A percentile compares a stretch with the other conserved stretches of the same genome.
These are phyloP conservation scores for Saccharomycopsis microspora DNA, from an alignment of 805 yeast species.

Conservation along the genomic window DNA sequence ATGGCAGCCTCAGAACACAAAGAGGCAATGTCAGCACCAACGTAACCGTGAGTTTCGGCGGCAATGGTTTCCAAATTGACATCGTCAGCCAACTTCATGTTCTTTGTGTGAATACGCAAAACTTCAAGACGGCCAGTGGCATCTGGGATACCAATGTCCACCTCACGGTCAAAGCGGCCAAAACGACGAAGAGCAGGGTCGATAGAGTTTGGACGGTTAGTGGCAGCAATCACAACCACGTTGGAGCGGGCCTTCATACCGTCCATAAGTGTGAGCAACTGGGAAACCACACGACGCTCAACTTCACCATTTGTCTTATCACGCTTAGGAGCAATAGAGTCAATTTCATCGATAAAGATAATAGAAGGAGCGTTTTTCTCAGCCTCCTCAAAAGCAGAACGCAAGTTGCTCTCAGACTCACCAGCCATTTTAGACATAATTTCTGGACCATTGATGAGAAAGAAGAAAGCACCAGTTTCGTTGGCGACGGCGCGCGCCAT, in stretches of 20 bases:
- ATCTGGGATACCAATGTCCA: slow-evolving; percentile 92
- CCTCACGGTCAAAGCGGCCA: slow-evolving; percentile 84
- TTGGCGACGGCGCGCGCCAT: slow-evolving; percentile 99
- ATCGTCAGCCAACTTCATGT: slow-evolving; percentile 92
- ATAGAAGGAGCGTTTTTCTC: slow-evolving; percentile 98
- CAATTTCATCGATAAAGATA: slow-evolving; percentile 96
- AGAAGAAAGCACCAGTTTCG: slow-evolving; percentile 98
- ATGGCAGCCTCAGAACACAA: slow-evolving; percentile 99
- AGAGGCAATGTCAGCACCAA: slow-evolving; percentile 98
- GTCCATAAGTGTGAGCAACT: slow-evolving; percentile 94
- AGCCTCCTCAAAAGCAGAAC: slow-evolving; percentile 98
- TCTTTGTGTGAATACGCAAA: slow-evolving; percentile 93
- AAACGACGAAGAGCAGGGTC: slow-evolving; percentile 80
- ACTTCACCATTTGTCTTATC: slow-evolving; percentile 99
- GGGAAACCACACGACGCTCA: slow-evolving; percentile 98
- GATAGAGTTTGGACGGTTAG: slow-evolving; percentile 64
- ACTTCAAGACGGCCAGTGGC: slow-evolving; percentile 98
- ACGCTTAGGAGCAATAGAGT: slow-evolving; percentile 98
- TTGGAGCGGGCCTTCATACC: slow-evolving; percentile 99
- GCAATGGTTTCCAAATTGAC: slow-evolving; percentile 96
- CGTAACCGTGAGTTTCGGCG: slow-evolving; percentile 97
- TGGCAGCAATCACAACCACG: slow-evolving; percentile 97
- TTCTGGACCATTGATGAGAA: slow-evolving; percentile 96
- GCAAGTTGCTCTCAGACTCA: slow-evolving; percentile 91
- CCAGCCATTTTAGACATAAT: slow-evolving; percentile 99